Evolutionary conservation across 2,329 filamentous ascomycete species (phyloP), one percentile per base, ranked within the genome.

Genomic region (Furcasterigmium sp.): DNA sequence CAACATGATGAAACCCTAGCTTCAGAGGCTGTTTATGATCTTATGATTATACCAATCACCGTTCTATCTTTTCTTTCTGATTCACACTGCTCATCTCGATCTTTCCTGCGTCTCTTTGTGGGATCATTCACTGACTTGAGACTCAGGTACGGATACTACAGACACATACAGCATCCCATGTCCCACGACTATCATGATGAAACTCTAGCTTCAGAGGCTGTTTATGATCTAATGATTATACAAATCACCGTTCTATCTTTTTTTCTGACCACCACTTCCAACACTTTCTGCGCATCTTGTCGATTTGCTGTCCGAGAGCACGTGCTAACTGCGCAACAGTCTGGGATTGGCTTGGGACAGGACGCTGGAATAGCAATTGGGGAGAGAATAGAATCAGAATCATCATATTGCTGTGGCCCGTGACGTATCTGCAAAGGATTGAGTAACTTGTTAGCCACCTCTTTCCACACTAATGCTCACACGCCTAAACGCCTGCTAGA

Each of bases 21-120:
- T 55, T 64, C 64, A 68, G 67, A 70, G 67, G 67, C 67, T 70
- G 67, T 70, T 70, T 70, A 70, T 70, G 67, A 70, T 61, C 45
- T 34, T 52, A 51, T 67, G 62, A 67, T 67, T 68, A 55, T 51
- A 60, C 61, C 52, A 41, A 53, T 60, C 54, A 63, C 59, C 56
- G 56, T 53, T 53, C 48, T 53, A 54, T 59, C 56, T 37, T 47
- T 49, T 44, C 28, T 41, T 34, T 51, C 46, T 49, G 46, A 49
- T 18, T 41, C 35, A 23, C 15, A 30, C 30, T 23, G n/a, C 9
- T 21, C 21, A 14, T 20, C 42, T 43, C 26, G 37, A 30, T 46
- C 35, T 44, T 42, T 50, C 43, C 21, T 50, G 30, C 37, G 41
- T 37, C 39, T 42, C 34, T 42, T 18, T 18, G 8, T n/a, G 17